Evolutionary conservation across 2,329 filamentous ascomycete species (phyloP).

Genomic region (Alternaria rosae): DNA sequence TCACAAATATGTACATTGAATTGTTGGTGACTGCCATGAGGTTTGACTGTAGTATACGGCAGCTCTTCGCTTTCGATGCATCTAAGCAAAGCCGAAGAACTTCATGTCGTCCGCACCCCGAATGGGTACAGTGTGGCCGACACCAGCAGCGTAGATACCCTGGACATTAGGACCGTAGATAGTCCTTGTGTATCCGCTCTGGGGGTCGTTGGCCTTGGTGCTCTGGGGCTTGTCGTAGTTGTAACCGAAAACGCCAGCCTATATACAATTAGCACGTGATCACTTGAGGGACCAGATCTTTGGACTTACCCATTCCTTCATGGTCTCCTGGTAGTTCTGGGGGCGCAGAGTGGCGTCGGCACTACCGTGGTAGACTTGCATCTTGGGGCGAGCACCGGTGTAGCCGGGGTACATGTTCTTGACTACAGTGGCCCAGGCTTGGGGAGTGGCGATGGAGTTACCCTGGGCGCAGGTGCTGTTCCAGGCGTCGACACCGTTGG

Average conservation of each 20-base stretch:
- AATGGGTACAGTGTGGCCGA: slow-evolving; percentile 47
- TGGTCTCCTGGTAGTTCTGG: slow-evolving; percentile 64
- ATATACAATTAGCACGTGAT: not conserved
- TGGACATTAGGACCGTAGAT: slow-evolving; percentile 41
- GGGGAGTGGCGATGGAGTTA: slow-evolving; percentile 54
- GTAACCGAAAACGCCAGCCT: slow-evolving; percentile 42
- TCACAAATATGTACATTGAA: slow-evolving; percentile 1
- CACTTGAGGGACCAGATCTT: too few relatives aligned
- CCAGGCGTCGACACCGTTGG: slow-evolving; percentile 57
- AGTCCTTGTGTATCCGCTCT: slow-evolving; percentile 43
- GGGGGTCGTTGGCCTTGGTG: slow-evolving; percentile 38
- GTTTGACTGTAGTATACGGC: not conserved
- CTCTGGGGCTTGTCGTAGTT: slow-evolving; percentile 42
- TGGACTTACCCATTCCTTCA: slow-evolving; percentile 39
- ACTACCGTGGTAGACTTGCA: slow-evolving; percentile 67
- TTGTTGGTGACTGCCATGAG: not conserved
- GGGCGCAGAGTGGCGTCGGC: slow-evolving; percentile 59
- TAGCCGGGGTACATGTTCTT: slow-evolving; percentile 60
- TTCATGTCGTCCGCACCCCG: slow-evolving; percentile 46
- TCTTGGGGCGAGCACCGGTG: slow-evolving; percentile 59
- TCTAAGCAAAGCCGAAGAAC: slow-evolving; percentile 41
- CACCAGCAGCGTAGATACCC: slow-evolving; percentile 45
- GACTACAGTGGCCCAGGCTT: slow-evolving; percentile 59
- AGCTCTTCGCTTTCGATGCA: not conserved
- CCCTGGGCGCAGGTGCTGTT: slow-evolving; percentile 62